A percentile compares a stretch with the other conserved stretches of the same genome.
Conservation (phyloP, 352 stramenopile genomes). For the Phytophthora boehmeriae region DNA sequence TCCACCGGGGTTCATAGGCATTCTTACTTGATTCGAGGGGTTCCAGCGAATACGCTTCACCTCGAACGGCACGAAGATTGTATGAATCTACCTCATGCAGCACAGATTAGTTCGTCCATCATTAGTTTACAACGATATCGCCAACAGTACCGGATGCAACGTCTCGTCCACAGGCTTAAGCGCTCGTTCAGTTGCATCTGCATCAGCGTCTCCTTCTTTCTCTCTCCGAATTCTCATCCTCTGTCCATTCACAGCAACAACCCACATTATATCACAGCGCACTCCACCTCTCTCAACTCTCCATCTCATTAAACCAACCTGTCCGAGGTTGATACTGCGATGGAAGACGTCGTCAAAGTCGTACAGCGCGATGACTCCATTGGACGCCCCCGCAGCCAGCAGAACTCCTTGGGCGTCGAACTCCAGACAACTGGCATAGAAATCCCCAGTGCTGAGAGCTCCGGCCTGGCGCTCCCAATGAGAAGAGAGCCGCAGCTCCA, state of each 20-base stretch:
- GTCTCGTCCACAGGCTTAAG: constrained; percentile 12
- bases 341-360: constrained; percentile 84
- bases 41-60: constrained; percentile 83
- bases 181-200: constrained; percentile 3
- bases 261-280: background rate
- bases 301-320: constrained; percentile 27
- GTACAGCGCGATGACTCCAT: constrained; percentile 73
- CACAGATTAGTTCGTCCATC: background rate
- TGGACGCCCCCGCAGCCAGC: constrained; percentile 64
- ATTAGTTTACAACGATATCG: constrained; percentile 1
- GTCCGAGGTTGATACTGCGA: constrained; percentile 56
- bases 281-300: background rate
- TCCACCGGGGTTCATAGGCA: too few relatives aligned
- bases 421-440: constrained; percentile 70
- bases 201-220: background rate
- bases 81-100: constrained; percentile 86
- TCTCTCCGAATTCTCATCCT: background rate
- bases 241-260: background rate
- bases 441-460: constrained; percentile 26
- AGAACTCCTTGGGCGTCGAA: constrained; percentile 77
- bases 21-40: constrained; percentile 59
- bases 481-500: constrained; percentile 49
- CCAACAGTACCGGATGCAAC: constrained; percentile 42
- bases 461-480: constrained; percentile 50
- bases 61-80: constrained; percentile 71